Evolutionary conservation across 2,329 filamentous ascomycete species (phyloP).

Genomic region (Pseudogymnoascus sp.): DNA sequence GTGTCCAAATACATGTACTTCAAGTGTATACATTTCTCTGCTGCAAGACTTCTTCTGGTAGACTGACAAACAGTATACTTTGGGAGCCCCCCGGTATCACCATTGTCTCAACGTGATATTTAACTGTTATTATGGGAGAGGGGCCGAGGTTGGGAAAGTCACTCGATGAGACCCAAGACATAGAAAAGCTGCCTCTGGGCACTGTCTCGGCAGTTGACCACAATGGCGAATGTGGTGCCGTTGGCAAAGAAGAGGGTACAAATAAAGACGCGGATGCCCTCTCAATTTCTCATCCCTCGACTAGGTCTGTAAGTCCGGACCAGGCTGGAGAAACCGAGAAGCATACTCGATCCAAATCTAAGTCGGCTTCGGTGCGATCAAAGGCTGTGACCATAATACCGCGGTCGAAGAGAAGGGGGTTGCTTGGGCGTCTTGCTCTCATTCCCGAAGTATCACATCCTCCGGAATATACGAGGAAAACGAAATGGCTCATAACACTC

Average conservation of each 20-base stretch:
- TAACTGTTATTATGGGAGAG: neutral
- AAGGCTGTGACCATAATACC: constrained; percentile 35
- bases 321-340: constrained; percentile 7
- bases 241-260: neutral
- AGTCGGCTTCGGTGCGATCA: constrained; percentile 33
- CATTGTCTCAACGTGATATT: neutral
- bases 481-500: constrained; percentile 78
- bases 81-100: neutral
- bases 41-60: neutral
- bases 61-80: neutral
- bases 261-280: constrained; percentile 11
- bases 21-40: neutral
- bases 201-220: neutral
- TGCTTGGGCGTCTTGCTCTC: constrained; percentile 61
- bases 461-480: constrained; percentile 60
- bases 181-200: neutral
- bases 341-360: constrained; percentile 23
- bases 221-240: neutral
- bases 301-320: constrained; percentile 13
- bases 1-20: neutral
- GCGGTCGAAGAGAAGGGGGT: constrained; percentile 52
- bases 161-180: neutral
- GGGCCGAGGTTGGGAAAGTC: neutral
- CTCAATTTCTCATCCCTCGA: constrained; percentile 16
- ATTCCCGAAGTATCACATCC: constrained; percentile 74